Evolutionary conservation across 2,329 filamentous ascomycete species (phyloP), one percentile per base, ranked within the genome.

Genomic region (Tolypocladium album): DNA sequence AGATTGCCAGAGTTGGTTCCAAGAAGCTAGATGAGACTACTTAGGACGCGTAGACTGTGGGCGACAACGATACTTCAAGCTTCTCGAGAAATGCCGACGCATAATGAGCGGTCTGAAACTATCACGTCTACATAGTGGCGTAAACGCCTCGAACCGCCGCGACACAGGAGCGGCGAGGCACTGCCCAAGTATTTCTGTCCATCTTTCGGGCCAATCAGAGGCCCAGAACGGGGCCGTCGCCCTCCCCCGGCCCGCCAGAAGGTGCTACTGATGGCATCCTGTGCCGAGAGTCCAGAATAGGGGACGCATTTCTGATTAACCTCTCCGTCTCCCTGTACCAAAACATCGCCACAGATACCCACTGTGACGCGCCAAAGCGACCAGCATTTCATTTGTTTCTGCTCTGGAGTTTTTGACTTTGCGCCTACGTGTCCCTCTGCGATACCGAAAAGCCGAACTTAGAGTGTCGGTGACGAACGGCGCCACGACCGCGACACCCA

Each of bases 151-250:
- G 34, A 53, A 53, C 47, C 15, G 24, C 8, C 27, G 5, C 24
- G 47, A 17, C 24, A 31, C 24, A 20, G 6, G 34, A 17, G 9
- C 8, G 2, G 27, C 20, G 15, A 34, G 17, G 11, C 27, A 34
- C 12, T 12, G 50, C 17, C 4, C 50, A 8, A 5, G 50, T 53
- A 36, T 64, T 69, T 69, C 66, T 68, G 67, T 68, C 69, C 50
- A 63, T 62, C 65, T 66, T 66, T 66, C 65, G 67, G 67, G 52
- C 69, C 69, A 71, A 64, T 61, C 61, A 60, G 59, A 65, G 58
- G 60, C 62, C 61, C 61, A 64, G 64, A 66, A 66, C 61, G 63
- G 67, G 67, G 64, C 66, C 67, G 64, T 64, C 64, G 68, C 20
- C 31, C 20, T 4, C 17, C 17, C 27, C 27, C 6, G 50, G 20